A percentile compares a stretch with the other conserved stretches of the same genome.
These are phyloP conservation scores for Leavenworthia alabamica DNA, from an alignment of 345 rosid species.

Conservation along the genomic window DNA sequence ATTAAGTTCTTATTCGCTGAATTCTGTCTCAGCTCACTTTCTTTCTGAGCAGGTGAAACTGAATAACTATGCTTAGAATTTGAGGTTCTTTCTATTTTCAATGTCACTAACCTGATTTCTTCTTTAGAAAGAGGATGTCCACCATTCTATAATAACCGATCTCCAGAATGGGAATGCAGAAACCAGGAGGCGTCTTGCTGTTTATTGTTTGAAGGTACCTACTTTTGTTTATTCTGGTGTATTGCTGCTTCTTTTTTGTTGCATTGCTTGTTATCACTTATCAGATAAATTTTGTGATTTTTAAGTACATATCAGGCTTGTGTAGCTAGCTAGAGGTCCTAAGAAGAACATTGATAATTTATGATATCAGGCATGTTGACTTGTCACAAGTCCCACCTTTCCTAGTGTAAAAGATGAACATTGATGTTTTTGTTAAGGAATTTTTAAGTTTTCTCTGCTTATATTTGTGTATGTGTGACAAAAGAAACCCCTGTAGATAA, in stretches of 20 bases:
- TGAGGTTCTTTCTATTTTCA: not conserved
- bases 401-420: not conserved
- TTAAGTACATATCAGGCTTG: slow-evolving; percentile 5
- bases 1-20: slow-evolving; percentile 91
- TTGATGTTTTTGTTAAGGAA: not conserved
- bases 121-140: slow-evolving; percentile 94
- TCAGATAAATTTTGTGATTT: not conserved
- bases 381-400: not conserved
- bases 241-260: not conserved
- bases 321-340: slow-evolving; percentile 2
- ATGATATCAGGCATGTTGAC: slow-evolving; percentile 9
- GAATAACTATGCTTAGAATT: not conserved
- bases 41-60: slow-evolving; percentile 83
- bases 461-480: not conserved
- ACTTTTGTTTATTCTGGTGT: slow-evolving; percentile 8
- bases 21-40: slow-evolving; percentile 96
- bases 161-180: slow-evolving; percentile 98
- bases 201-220: slow-evolving; percentile 88
- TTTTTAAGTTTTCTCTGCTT: not conserved
- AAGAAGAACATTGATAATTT: too few species aligned
- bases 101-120: slow-evolving; percentile 11
- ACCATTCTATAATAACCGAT: slow-evolving; percentile 96
- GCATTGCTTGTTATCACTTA: slow-evolving; percentile 10
- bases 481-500: slow-evolving; percentile 3
- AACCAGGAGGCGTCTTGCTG: slow-evolving; percentile 98